Base-by-base conservation (phyloP, 331 rosid species). In the Acacia pycnantha region DNA sequence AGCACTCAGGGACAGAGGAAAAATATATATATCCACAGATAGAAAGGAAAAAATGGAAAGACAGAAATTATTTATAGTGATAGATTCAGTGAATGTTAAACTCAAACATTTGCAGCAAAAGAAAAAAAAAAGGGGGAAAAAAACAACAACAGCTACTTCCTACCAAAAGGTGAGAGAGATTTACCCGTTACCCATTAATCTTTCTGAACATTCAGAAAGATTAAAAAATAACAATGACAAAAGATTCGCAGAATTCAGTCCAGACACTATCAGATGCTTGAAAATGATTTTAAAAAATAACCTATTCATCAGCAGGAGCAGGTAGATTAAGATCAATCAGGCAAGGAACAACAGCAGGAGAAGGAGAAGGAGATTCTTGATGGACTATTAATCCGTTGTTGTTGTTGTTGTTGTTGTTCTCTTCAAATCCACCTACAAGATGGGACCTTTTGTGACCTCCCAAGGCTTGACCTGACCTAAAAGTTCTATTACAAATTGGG, bases 371-470 rank as follows among this genome's bases (percentile, higher is more conserved):
- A 43, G 74, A 78, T 71, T 82, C 84, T 76, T 89, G 90, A 48
- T 88, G 86, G 35, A 87, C 86, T 62, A 90, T 88, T 4, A 48
- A 48, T 24, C 87, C 67, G 35, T 93, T n/a, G 29, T 56, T 51
- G 13, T 6, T 54, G 68, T 19, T 56, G 68, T 35, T 35, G 9
- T 37, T 37, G 2, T 83, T 85, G 73, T 83, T 86, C 21, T 87
- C 92, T 70, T 89, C 92, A 73, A 86, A 84, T 12, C 97, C 93
- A 66, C 97, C 98, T 70, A 88, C 82, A 82, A 92, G 91, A 84
- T 96, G 98, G 59, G 98, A 96, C 85, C 98, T 91, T 84, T 96
- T 96, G 88, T 96, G 99, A 70, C 99, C 99, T 0, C 99, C 99
- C 73, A 96, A 88, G 43, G 99, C 99, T 86, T 96, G 99, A 56